Conservation (phyloP, 345 rosid genomes). For the Eucalyptus cloeziana region DNA sequence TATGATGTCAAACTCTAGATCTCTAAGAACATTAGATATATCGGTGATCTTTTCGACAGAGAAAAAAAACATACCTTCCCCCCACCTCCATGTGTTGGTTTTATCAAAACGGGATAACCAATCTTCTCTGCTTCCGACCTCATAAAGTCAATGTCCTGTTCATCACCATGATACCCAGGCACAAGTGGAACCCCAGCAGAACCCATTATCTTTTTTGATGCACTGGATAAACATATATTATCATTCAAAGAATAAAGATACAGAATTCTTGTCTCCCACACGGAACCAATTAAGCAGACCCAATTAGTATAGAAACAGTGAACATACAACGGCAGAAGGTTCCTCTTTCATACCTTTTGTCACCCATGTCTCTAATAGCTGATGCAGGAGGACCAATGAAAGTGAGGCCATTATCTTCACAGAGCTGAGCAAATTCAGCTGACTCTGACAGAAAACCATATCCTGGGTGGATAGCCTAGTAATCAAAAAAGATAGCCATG, state of each 20-base stretch:
- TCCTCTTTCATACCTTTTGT: slow-evolving; percentile 48
- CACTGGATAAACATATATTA: slow-evolving; percentile 31
- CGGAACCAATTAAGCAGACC: neutral
- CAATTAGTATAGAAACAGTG: neutral
- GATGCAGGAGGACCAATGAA: slow-evolving; percentile 88
- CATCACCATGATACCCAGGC: slow-evolving; percentile 83
- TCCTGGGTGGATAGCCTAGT: slow-evolving; percentile 87
- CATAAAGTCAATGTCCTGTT: slow-evolving; percentile 78
- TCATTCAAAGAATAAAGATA: neutral
- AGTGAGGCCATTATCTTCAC: slow-evolving; percentile 66
- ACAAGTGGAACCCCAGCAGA: slow-evolving; percentile 90
- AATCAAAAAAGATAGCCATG: slow-evolving; percentile 1
- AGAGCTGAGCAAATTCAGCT: slow-evolving; percentile 70
- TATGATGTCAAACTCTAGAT: neutral
- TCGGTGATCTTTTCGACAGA: neutral
- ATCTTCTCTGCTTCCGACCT: slow-evolving; percentile 80
- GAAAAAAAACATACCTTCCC: slow-evolving; percentile 52
- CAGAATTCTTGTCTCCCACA: neutral
- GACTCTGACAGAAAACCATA: slow-evolving; percentile 92
- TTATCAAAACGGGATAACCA: slow-evolving; percentile 81
- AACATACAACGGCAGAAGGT: neutral
- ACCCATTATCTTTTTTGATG: slow-evolving; percentile 95
- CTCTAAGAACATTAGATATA: neutral
- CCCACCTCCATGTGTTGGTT: slow-evolving; percentile 95
- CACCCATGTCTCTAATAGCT: slow-evolving; percentile 92